phyloP scores from a whole-genome alignment of 176 grass and related monocot genomes.

The Avena atlantica region DNA sequence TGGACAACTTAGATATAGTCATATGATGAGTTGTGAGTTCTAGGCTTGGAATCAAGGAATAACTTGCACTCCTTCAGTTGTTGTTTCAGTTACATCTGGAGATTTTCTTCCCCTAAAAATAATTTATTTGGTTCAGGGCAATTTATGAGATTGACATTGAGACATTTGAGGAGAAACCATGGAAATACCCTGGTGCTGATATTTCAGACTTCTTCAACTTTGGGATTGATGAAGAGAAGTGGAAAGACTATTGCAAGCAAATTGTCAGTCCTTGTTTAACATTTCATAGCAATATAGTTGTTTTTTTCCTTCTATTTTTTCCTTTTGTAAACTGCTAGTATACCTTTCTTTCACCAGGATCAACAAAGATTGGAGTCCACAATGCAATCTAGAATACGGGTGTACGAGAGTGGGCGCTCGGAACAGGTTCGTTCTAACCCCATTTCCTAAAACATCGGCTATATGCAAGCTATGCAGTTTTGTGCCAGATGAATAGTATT shows the following conservation, averaged over 20 bases:
- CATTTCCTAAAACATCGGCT: slow-evolving; percentile 24
- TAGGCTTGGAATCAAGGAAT: slow-evolving; percentile 14
- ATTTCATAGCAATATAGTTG: slow-evolving; percentile 18
- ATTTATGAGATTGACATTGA: slow-evolving; percentile 90
- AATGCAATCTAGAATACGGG: slow-evolving; percentile 99
- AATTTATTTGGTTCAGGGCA: slow-evolving; percentile 61
- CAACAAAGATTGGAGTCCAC: slow-evolving; percentile 91
- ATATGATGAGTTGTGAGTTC: neutral
- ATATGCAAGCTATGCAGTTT: slow-evolving; percentile 6
- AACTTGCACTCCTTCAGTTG: neutral
- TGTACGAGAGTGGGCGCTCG: slow-evolving; percentile 96
- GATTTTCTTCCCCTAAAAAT: slow-evolving; percentile 9
- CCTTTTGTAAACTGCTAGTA: slow-evolving; percentile 22
- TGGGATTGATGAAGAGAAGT: slow-evolving; percentile 84
- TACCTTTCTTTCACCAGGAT: slow-evolving; percentile 59
- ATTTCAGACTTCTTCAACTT: slow-evolving; percentile 96
- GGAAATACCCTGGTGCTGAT: slow-evolving; percentile 89
- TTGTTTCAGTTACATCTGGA: slow-evolving; percentile 27
- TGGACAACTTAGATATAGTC: neutral
- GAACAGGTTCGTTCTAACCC: slow-evolving; percentile 65
- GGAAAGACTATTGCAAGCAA: slow-evolving; percentile 97
- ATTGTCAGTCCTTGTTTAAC: slow-evolving; percentile 62
- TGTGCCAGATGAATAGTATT: slow-evolving; percentile 33
- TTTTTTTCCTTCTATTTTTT: neutral
- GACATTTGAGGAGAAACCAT: slow-evolving; percentile 98